Evolutionary conservation across 345 rosid species (phyloP).

Genomic region (Melaleuca quinquenervia): DNA sequence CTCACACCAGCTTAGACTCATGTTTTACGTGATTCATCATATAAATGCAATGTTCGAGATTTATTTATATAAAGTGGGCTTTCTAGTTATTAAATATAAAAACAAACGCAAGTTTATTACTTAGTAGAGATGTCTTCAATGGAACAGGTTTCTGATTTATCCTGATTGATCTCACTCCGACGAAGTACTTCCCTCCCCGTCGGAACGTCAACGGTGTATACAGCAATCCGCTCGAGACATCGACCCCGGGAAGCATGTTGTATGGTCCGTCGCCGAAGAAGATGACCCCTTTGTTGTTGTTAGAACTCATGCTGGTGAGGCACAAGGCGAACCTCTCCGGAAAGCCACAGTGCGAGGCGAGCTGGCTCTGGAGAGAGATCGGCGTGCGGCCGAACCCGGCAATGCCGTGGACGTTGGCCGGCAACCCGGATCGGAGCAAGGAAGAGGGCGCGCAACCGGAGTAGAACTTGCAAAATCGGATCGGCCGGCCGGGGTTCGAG

Average conservation of each 20-base stretch:
- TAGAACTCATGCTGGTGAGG: not conserved
- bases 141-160: not conserved
- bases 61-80: not conserved
- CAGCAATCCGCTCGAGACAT: not conserved
- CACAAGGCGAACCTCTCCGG: constrained; percentile 20
- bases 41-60: not conserved
- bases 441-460: constrained; percentile 18
- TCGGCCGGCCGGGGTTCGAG: constrained; percentile 5
- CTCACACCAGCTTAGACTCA: not conserved
- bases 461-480: constrained; percentile 5
- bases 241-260: not conserved
- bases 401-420: constrained; percentile 7
- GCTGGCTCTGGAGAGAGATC: constrained; percentile 16
- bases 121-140: not conserved
- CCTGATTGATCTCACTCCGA: not conserved
- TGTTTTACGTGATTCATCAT: rapidly evolving
- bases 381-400: constrained; percentile 17
- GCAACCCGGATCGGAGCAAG: constrained; percentile 4
- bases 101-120: not conserved
- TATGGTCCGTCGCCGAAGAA: not conserved
- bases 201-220: not conserved
- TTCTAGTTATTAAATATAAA: rapidly evolving
- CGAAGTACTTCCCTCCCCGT: not conserved
- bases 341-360: constrained; percentile 15
- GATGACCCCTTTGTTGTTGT: not conserved